Evolutionary conservation across 805 yeast genomes (phyloP).

Genomic region (Ogataea corticis): DNA sequence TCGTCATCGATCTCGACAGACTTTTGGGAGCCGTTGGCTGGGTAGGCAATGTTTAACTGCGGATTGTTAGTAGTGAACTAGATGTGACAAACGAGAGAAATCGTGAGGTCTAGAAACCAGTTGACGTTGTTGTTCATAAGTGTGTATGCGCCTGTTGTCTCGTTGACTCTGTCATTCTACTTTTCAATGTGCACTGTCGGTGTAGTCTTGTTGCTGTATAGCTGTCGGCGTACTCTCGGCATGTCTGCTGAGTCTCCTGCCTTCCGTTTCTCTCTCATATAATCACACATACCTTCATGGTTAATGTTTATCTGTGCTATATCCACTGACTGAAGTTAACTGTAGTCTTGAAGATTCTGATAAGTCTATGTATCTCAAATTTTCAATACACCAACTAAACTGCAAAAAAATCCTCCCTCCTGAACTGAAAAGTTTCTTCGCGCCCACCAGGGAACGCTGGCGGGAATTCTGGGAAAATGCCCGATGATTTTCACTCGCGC

Average conservation of each 20-base stretch:
- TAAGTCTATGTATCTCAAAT: slow-evolving; percentile 4
- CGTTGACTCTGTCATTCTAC: not conserved
- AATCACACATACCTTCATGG: slow-evolving; percentile 30
- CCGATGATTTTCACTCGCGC: slow-evolving; percentile 2
- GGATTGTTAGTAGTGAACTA: not conserved
- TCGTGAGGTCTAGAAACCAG: not conserved
- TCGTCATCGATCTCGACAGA: slow-evolving; percentile 97
- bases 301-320: slow-evolving; percentile 29
- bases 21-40: slow-evolving; percentile 99
- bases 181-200: no score
- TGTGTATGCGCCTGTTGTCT: not conserved
- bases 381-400: slow-evolving; percentile 4
- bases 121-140: not conserved
- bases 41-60: slow-evolving; percentile 98
- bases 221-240: no score
- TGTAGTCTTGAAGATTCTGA: slow-evolving; percentile 3
- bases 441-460: no score
- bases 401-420: slow-evolving; percentile 5
- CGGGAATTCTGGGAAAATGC: not conserved
- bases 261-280: not conserved
- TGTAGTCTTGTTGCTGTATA: no score
- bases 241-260: not conserved
- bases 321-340: slow-evolving; percentile 26
- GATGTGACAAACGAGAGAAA: not conserved
- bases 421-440: slow-evolving; percentile 3